A percentile compares a stretch with the other conserved stretches of the same genome.
Evolutionary conservation across 1,284 basidiomycete species (phyloP).

Genomic region (Gomphus sp.): DNA sequence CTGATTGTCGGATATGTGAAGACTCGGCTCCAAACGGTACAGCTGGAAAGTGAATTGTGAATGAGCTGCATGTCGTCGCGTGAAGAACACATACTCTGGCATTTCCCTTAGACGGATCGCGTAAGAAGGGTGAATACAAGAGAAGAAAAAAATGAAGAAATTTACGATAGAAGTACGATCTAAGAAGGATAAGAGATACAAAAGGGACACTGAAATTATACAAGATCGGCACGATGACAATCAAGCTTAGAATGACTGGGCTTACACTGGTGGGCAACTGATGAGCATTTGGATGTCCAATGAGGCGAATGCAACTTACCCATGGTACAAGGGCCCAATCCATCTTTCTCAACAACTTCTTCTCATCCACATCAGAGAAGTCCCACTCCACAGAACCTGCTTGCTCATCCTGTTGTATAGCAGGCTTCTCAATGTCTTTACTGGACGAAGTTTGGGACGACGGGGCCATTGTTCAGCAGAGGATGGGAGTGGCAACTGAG

Average conservation of each 20-base stretch:
- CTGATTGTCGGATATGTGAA: slow-evolving; percentile 52
- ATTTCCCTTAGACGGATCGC: slow-evolving; percentile 33
- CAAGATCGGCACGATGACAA: not conserved
- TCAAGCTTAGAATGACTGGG: not conserved
- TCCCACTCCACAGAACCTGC: slow-evolving; percentile 34
- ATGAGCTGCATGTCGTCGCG: not conserved
- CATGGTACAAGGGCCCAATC: slow-evolving; percentile 58
- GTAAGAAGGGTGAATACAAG: not conserved
- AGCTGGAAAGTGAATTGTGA: slow-evolving; percentile 29
- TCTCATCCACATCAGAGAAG: slow-evolving; percentile 48
- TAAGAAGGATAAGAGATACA: slow-evolving; percentile 68
- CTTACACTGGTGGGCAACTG: slow-evolving; percentile 1
- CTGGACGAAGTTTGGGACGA: slow-evolving; percentile 4
- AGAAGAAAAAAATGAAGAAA: not conserved
- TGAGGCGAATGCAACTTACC: slow-evolving; percentile 23
- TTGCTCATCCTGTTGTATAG: not conserved
- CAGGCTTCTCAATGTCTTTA: slow-evolving; percentile 13
- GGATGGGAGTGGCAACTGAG: not conserved
- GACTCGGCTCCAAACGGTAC: slow-evolving; percentile 43
- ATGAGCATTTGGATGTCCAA: not conserved
- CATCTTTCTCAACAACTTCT: slow-evolving; percentile 54
- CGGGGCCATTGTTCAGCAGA: not conserved
- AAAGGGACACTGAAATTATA: slow-evolving; percentile 30
- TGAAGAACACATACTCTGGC: slow-evolving; percentile 40
- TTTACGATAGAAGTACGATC: slow-evolving; percentile 68